phyloP scores from a whole-genome alignment of 164 flowering plant genomes.

The Kalanchoe fedtschenkoi region DNA sequence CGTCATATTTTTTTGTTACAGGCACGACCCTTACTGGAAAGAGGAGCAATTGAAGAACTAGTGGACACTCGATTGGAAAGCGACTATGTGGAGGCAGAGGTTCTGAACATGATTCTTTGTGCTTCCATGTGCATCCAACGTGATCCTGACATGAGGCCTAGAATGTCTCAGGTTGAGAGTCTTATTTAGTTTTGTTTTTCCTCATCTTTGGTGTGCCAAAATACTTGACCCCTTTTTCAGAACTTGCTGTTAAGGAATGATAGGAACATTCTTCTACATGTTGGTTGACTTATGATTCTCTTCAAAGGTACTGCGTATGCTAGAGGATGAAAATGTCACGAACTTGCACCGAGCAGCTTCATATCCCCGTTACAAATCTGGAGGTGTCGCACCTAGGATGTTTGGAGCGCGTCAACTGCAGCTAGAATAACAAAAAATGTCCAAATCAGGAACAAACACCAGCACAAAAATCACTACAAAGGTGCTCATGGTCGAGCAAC shows the following conservation, averaged over 20 bases:
- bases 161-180: slow-evolving; percentile 83
- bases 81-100: slow-evolving; percentile 50
- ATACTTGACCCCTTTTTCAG: neutral
- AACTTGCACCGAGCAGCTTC: neutral
- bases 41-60: slow-evolving; percentile 44
- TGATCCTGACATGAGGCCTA: slow-evolving; percentile 76
- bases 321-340: slow-evolving; percentile 12
- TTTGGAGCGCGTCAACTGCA: neutral
- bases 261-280: neutral
- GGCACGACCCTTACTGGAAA: slow-evolving; percentile 82
- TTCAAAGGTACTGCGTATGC: slow-evolving; percentile 11
- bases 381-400: neutral
- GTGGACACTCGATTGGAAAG: slow-evolving; percentile 54
- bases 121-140: slow-evolving; percentile 73
- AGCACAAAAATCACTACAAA: too few relatives aligned
- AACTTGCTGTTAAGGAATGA: neutral
- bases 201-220: neutral
- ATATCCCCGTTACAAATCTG: neutral
- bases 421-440: neutral
- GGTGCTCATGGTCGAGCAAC: too few relatives aligned
- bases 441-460: neutral
- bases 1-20: slow-evolving; percentile 17
- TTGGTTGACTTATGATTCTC: neutral
- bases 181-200: neutral
- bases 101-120: slow-evolving; percentile 57